Percentiles rank a stretch among this genome's conserved stretches.
Conservation (phyloP, 768 basidiomycete species). For the Kockovaella imperatae region DNA sequence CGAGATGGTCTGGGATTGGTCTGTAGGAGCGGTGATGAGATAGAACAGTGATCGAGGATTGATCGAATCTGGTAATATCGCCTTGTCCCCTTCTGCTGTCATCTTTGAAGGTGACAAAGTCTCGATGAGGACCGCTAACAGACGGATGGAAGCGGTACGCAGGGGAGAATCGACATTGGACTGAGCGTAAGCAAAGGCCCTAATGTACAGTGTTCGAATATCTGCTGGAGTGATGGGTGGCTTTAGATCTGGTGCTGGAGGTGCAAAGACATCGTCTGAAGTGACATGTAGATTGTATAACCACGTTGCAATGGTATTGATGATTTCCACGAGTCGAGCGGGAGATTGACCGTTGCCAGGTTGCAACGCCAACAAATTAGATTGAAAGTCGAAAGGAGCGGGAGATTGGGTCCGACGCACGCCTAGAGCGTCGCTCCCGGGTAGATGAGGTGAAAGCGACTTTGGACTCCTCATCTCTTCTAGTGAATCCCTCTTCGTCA, state of each 20-base stretch:
- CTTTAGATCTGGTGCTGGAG: slow-evolving; percentile 1
- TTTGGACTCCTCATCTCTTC: not conserved
- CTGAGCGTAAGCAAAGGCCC: slow-evolving; percentile 19
- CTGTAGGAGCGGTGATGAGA: slow-evolving; percentile 10
- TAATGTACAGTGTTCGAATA: slow-evolving; percentile 14
- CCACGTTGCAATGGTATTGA: slow-evolving; percentile 26
- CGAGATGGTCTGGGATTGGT: not conserved
- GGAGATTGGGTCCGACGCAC: not conserved
- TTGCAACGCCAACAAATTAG: slow-evolving; percentile 14
- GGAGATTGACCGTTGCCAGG: slow-evolving; percentile 4
- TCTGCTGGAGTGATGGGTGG: slow-evolving; percentile 4
- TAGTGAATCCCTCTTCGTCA: not conserved
- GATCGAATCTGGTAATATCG: slow-evolving; percentile 10
- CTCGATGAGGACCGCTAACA: slow-evolving; percentile 26
- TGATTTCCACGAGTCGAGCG: slow-evolving; percentile 24
- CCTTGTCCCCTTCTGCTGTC: not conserved
- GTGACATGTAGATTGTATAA: slow-evolving; percentile 10
- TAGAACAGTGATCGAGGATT: slow-evolving; percentile 19
- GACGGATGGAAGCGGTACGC: slow-evolving; percentile 24
- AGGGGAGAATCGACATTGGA: slow-evolving; percentile 10
- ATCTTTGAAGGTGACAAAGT: slow-evolving; percentile 16
- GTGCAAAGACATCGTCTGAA: slow-evolving; percentile 9
- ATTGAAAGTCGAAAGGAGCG: slow-evolving; percentile 10
- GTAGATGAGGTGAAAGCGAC: slow-evolving; percentile 1
- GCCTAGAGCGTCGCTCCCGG: not conserved